Base-by-base conservation (phyloP, 2,329 filamentous ascomycete species). In the Botryotinia convoluta region DNA sequence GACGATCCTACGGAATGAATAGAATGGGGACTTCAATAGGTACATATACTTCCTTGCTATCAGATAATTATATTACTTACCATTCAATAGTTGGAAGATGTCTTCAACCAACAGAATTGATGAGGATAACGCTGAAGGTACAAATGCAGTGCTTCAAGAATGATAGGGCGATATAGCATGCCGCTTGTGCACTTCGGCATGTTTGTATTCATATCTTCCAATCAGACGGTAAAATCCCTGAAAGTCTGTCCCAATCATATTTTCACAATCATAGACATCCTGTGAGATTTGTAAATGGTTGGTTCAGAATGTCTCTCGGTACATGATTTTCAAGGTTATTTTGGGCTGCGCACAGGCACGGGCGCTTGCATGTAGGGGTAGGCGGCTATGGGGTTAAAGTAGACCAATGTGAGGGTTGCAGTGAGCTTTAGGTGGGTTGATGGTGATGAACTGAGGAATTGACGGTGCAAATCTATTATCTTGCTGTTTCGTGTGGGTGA, bases 321-420 rank as follows among this genome's bases (percentile, higher is more conserved):
- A 57, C 14, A 69, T 57, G 9, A 42, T 57, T 14, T 42, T 39
- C 35, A 57, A 29, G 48, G 35, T 69, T 69, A 69, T 57, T 69
- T 57, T 57, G 26, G 37, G n/a, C 9, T 32, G 37, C n/a, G 51
- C 37, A 59, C n/a, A 26, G n/a, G 35, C 48, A 69, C n/a, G 48
- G 37, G 65, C 65, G 65, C 65, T 69, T 69, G 26, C 35, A 69
- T 68, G 48, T 51, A 68, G 48, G 65, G 65, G 65, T 57, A 32
- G 48, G 65, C 65, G 65, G 65, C 65, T 42, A 54, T 57, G 26
- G 35, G 18, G 22, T 39, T 32, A 22, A 5, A 39, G 22, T 42
- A 68, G 48, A 32, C 51, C 51, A 69, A 69, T 69, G 48, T 69
- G n/a, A 69, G n/a, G 18, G 18, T 18, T 42, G 48, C 16, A 51